Evolutionary conservation across 495 filamentous ascomycete genomes (phyloP), one percentile per base, ranked within the genome.

Genomic region (Glutinoglossum americanum): DNA sequence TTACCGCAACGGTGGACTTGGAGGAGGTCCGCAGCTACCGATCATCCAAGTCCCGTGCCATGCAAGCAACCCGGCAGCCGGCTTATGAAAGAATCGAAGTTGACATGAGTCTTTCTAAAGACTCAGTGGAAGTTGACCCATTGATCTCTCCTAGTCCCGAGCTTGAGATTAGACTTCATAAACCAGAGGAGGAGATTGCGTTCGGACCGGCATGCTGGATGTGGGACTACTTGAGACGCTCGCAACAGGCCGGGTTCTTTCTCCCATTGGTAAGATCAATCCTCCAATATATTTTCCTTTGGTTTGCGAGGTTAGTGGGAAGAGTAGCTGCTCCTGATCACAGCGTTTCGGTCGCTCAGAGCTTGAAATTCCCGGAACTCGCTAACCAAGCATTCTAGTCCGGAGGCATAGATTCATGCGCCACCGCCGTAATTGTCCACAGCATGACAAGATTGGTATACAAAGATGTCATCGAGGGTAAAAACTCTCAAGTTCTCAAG

Each of bases 191-290:
- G 62, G 85, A 93, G 60, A 84, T 90, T 60, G 79, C 81, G 11
- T 58, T 88, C 0, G 76, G 78, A 0, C 75, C 80, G 0, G 85
- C 79, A 0, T 82, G 80, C 64, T 95, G 80, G 72, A 69, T 95
- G 0, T 95, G 87, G 86, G 85, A 94, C 62, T 94, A 93, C 59
- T 76, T 93, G 0, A 72, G 84, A 3, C 66, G 86, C 54, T 82
- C 73, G 19, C 72, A 72, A 17, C 72, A 74, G 17, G 80, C 78
- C 4, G 80, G 82, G 1, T 85, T 76, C 57, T 62, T 75, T 0
- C 66, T 75, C 0, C 79, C 79, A n/a, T 72, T 82, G 68, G 67
- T 15, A 41, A 15, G 37, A 41, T 35, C 11, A 35, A 35, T 35
- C 32, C 32, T 35, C 11, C 11, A 35, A 35, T 35, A 35, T 11